These are phyloP conservation scores for Suillus subluteus DNA, from an alignment of 768 basidiomycete genomes.

Conservation along the genomic window DNA sequence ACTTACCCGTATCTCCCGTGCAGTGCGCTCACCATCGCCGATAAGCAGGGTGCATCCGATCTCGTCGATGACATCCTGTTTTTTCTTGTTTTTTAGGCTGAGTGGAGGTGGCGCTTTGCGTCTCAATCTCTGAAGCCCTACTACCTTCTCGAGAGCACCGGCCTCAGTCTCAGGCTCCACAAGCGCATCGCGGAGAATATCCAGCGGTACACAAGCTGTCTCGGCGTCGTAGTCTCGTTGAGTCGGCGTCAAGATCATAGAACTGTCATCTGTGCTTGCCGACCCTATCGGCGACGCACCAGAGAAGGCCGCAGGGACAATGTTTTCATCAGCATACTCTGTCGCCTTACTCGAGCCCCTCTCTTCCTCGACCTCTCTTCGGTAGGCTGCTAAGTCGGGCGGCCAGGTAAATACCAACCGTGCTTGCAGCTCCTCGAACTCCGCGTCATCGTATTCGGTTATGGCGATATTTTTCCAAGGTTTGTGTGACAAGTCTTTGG, in stretches of 20 bases:
- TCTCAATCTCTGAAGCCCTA: constrained; percentile 14
- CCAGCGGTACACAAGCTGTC: neutral
- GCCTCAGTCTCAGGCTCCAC: neutral
- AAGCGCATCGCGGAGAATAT: neutral
- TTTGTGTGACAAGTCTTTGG: constrained; percentile 18
- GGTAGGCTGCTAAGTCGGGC: constrained; percentile 15
- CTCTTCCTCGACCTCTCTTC: neutral
- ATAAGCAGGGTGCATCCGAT: constrained; percentile 2
- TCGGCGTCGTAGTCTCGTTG: neutral
- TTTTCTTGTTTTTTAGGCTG: neutral
- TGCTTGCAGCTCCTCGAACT: constrained; percentile 16
- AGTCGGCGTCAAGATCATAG: constrained; percentile 13
- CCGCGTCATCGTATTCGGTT: constrained; percentile 30
- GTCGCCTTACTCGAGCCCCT: neutral
- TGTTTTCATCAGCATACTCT: constrained; percentile 8
- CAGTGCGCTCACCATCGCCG: neutral
- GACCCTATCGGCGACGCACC: constrained; percentile 19
- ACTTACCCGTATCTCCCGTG: constrained; percentile 2
- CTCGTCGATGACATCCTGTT: neutral
- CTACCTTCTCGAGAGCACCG: constrained; percentile 8
- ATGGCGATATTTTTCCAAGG: constrained; percentile 34
- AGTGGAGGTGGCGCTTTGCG: constrained; percentile 11
- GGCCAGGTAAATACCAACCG: constrained; percentile 28
- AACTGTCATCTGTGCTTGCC: constrained; percentile 12
- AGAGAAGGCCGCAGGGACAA: constrained; percentile 16